A percentile compares a stretch with the other conserved stretches of the same genome.
These are phyloP conservation scores for Vitis hybrid DNA, from an alignment of 177 flowering plant genomes.

Conservation along the genomic window DNA sequence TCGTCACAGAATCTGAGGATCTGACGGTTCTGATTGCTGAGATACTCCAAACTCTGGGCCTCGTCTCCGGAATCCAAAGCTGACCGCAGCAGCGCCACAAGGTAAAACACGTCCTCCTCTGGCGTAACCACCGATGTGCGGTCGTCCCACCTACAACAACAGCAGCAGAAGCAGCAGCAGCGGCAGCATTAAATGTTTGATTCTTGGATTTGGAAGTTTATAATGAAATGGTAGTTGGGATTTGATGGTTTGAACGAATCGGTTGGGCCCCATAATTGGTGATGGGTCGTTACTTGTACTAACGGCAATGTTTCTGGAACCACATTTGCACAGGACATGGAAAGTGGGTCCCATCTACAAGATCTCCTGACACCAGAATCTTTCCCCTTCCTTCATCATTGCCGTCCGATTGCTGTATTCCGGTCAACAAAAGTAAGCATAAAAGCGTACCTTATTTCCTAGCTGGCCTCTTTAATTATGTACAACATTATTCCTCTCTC, in stretches of 20 bases:
- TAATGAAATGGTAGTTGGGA: slow-evolving; percentile 10
- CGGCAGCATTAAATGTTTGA: neutral
- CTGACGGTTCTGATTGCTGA: slow-evolving; percentile 66
- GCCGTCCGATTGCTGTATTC: slow-evolving; percentile 20
- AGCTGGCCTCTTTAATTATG: slow-evolving; percentile 15
- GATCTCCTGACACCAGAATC: slow-evolving; percentile 48
- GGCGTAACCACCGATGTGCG: slow-evolving; percentile 77
- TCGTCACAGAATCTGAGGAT: slow-evolving; percentile 66
- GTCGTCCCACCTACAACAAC: slow-evolving; percentile 68
- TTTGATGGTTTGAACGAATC: slow-evolving; percentile 7
- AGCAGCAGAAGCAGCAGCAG: neutral
- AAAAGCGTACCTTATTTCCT: slow-evolving; percentile 9
- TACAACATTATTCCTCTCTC: neutral
- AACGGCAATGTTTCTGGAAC: slow-evolving; percentile 23
- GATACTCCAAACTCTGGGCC: slow-evolving; percentile 45
- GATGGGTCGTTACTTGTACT: slow-evolving; percentile 19
- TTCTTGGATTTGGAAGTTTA: too few species aligned
- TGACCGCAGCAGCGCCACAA: slow-evolving; percentile 78
- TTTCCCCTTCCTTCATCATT: slow-evolving; percentile 23
- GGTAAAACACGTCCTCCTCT: slow-evolving; percentile 78
- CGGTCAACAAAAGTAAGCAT: neutral
- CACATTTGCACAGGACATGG: slow-evolving; percentile 12
- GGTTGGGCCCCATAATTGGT: slow-evolving; percentile 1
- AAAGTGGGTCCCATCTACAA: slow-evolving; percentile 20
- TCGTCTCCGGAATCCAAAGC: slow-evolving; percentile 64